Conservation (phyloP, 1,284 basidiomycete species). For the Leccinum colubrinum region DNA sequence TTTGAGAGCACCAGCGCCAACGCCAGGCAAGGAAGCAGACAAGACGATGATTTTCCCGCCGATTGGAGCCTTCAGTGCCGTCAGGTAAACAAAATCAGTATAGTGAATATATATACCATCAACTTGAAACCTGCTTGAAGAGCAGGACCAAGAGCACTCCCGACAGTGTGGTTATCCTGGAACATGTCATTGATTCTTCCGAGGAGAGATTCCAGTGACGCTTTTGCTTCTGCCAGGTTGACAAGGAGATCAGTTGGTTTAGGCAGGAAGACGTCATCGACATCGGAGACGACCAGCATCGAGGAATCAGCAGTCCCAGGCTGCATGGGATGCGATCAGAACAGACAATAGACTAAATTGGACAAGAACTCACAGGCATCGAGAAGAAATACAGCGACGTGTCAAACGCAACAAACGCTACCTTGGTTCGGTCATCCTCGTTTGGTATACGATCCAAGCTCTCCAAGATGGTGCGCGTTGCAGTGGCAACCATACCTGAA, state of each 20-base stretch:
- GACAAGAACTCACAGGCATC: constrained; percentile 55
- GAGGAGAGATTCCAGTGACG: constrained; percentile 82
- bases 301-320: constrained; percentile 82
- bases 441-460: constrained; percentile 95
- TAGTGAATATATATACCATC: constrained; percentile 51
- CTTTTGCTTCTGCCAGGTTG: constrained; percentile 80
- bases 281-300: constrained; percentile 97
- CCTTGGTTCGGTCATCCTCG: constrained; percentile 89
- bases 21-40: constrained; percentile 82
- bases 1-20: constrained; percentile 92
- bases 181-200: constrained; percentile 93
- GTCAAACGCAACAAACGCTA: constrained; percentile 93
- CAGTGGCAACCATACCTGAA: constrained; percentile 95
- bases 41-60: constrained; percentile 97
- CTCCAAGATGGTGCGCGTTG: constrained; percentile 93
- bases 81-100: neutral
- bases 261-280: constrained; percentile 96
- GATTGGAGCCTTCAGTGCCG: constrained; percentile 64
- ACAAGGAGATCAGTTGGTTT: constrained; percentile 84
- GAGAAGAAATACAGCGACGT: constrained; percentile 97
- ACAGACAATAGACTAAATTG: neutral
- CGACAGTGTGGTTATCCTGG: constrained; percentile 88
- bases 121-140: constrained; percentile 96
- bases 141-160: constrained; percentile 94
- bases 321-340: constrained; percentile 35